Conservation (phyloP, 2,329 filamentous ascomycete genomes). For the Colletotrichum magnum region DNA sequence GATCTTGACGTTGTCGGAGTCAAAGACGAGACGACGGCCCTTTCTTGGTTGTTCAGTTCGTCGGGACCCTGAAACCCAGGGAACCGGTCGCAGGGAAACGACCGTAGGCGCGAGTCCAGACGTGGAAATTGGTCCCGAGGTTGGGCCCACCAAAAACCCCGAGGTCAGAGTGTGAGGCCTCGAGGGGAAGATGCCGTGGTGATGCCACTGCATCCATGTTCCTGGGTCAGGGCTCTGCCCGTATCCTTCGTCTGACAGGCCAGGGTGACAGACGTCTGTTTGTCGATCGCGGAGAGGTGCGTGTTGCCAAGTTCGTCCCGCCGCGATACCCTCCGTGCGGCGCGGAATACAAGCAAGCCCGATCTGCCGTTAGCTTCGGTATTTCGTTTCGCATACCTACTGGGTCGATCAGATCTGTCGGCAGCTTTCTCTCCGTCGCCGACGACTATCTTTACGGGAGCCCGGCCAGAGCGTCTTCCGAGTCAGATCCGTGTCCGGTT, state of each 20-base stretch:
- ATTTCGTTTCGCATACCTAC: background rate
- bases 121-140: slow-evolving; percentile 22
- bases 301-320: slow-evolving; percentile 9
- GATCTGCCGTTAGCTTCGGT: background rate
- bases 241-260: background rate
- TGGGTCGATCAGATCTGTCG: too few relatives aligned
- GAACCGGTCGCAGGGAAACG: slow-evolving; percentile 3
- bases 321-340: background rate
- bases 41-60: background rate
- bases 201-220: background rate
- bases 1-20: background rate
- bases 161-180: background rate
- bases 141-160: slow-evolving; percentile 11
- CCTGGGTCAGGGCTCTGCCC: background rate
- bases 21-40: background rate
- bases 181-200: background rate
- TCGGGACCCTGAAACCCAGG: background rate
- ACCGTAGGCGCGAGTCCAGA: background rate
- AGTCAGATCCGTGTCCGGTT: too few relatives aligned
- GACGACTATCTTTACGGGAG: too few relatives aligned
- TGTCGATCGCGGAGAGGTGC: background rate
- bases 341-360: background rate
- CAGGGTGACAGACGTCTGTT: background rate
- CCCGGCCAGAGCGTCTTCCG: too few relatives aligned
- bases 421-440: too few relatives aligned